A percentile compares a stretch with the other conserved stretches of the same genome.
These are phyloP conservation scores for Thermochaetoides dissita DNA, from an alignment of 2,329 filamentous ascomycete genomes.

Conservation along the genomic window DNA sequence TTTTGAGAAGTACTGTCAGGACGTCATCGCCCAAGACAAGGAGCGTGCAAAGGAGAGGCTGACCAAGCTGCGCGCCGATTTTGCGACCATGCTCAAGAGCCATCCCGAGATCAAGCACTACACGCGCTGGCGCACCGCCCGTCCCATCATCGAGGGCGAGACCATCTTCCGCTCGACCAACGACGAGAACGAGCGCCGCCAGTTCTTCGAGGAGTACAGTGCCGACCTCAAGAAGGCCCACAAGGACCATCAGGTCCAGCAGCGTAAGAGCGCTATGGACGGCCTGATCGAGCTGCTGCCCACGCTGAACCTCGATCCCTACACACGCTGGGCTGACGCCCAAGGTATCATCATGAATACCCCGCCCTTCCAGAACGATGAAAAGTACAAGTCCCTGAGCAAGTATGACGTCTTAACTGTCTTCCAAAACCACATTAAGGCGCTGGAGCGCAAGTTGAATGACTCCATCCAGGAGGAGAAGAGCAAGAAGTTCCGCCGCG, in stretches of 20 bases:
- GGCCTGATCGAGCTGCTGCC: constrained; percentile 67
- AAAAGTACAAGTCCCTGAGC: constrained; percentile 73
- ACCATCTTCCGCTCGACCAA: constrained; percentile 87
- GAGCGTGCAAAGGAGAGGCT: constrained; percentile 87
- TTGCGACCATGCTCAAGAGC: constrained; percentile 87
- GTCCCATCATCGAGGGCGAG: constrained; percentile 86
- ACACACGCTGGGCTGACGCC: constrained; percentile 87
- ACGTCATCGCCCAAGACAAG: constrained; percentile 83
- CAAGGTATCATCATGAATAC: constrained; percentile 68
- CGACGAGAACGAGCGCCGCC: constrained; percentile 72
- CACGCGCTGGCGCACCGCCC: constrained; percentile 91
- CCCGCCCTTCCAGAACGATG: constrained; percentile 62
- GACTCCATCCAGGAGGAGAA: constrained; percentile 81
- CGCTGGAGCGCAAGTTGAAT: constrained; percentile 80
- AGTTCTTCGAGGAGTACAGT: constrained; percentile 90
- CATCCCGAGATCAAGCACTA: constrained; percentile 96
- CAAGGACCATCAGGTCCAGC: constrained; percentile 56
- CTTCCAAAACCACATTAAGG: constrained; percentile 92
- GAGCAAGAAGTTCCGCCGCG: constrained; percentile 61
- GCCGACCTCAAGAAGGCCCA: constrained; percentile 69
- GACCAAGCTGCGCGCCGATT: constrained; percentile 82
- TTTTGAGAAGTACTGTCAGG: constrained; percentile 89
- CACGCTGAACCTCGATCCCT: constrained; percentile 72
- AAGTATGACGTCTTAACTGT: constrained; percentile 82
- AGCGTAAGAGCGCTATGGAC: constrained; percentile 70